A percentile compares a stretch with the other conserved stretches of the same genome.
Conservation (phyloP, 331 rosid species). For the Prunus yedoensis region DNA sequence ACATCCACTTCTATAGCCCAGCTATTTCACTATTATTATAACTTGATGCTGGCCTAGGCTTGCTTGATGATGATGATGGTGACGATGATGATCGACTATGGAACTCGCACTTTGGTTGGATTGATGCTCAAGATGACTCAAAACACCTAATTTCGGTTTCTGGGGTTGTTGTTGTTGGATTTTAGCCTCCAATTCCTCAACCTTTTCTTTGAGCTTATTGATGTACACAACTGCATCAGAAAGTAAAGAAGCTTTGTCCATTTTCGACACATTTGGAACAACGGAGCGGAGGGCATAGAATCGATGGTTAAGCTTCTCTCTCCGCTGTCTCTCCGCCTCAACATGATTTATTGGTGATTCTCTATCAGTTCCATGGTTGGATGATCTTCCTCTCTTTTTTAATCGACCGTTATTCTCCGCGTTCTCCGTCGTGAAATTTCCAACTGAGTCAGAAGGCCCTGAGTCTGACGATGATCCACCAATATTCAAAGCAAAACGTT, state of each 20-base stretch:
- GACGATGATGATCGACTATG: not conserved
- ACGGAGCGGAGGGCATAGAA: constrained; percentile 63
- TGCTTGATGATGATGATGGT: not conserved
- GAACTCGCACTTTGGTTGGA: not conserved
- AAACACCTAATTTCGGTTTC: not conserved
- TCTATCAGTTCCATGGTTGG: not conserved
- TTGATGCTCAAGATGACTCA: too few species aligned
- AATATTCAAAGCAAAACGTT: not conserved
- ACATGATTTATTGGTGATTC: constrained; percentile 40
- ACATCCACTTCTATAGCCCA: constrained; percentile 38
- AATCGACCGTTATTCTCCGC: not conserved
- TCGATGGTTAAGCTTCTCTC: constrained; percentile 55
- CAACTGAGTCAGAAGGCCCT: not conserved
- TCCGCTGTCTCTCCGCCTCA: constrained; percentile 60
- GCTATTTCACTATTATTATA: not conserved
- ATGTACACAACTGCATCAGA: constrained; percentile 53
- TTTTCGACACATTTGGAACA: constrained; percentile 62
- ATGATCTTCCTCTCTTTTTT: constrained; percentile 33
- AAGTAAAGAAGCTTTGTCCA: constrained; percentile 67
- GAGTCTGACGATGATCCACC: constrained; percentile 28
- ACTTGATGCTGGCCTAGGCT: not conserved
- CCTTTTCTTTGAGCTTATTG: constrained; percentile 41
- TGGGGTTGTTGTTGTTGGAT: not conserved
- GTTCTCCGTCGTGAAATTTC: not conserved
- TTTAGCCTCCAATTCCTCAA: constrained; percentile 24